phyloP scores from a whole-genome alignment of 108 stramenopile species.

The Nitzschia sp. region DNA sequence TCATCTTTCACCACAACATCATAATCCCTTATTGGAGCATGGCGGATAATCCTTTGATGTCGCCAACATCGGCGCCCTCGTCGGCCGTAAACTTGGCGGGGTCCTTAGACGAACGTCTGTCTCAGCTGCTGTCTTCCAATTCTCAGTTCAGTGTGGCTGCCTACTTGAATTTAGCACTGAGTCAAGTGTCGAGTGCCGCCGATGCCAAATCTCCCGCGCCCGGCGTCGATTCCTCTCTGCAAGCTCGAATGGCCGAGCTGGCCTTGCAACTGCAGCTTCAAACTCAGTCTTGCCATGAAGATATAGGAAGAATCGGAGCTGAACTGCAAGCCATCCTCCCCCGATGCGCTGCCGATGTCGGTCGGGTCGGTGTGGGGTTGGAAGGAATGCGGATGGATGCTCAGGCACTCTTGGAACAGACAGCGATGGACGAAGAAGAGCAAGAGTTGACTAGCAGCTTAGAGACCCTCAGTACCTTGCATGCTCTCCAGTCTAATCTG shows the following conservation, averaged over 20 bases:
- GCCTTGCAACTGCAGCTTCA: conserved; percentile 80
- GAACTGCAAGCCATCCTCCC: conserved; percentile 84
- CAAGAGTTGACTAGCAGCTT: conserved; percentile 48
- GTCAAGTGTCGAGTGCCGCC: background rate
- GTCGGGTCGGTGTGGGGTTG: conserved; percentile 61
- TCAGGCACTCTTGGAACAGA: conserved; percentile 44
- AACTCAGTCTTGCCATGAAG: conserved; percentile 84
- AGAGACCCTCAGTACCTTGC: conserved; percentile 72
- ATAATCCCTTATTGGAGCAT: too few species aligned
- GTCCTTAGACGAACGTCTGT: conserved; percentile 48
- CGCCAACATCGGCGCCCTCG: conserved; percentile 1
- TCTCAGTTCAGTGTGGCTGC: conserved; percentile 67
- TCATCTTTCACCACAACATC: too few species aligned
- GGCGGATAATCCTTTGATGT: conserved; percentile 6
- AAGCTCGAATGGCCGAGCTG: conserved; percentile 75
- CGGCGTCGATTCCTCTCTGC: conserved; percentile 32
- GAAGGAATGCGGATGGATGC: conserved; percentile 72
- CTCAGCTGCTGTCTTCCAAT: conserved; percentile 45
- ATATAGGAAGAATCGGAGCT: conserved; percentile 82
- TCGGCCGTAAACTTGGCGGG: background rate
- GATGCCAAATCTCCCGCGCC: conserved; percentile 8
- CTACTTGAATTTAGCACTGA: conserved; percentile 74
- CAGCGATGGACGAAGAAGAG: conserved; percentile 12
- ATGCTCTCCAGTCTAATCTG: conserved; percentile 71
- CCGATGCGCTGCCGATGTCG: conserved; percentile 78